Evolutionary conservation across 176 grass and related monocot genomes (phyloP), one percentile per base, ranked within the genome.

Genomic region (Carex scoparia): DNA sequence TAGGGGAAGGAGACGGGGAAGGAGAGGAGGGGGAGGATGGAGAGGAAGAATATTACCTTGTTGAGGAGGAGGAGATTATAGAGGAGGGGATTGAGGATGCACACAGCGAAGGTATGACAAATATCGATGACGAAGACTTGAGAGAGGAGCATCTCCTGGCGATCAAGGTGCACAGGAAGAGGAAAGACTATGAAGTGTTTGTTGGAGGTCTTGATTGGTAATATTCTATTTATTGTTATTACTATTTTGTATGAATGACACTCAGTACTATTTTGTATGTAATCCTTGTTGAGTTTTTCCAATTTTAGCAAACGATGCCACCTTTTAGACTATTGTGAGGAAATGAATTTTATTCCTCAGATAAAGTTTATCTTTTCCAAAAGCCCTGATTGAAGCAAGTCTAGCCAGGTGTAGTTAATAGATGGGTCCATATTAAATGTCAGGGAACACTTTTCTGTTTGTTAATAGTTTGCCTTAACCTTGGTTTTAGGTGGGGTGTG

Each of bases 21-120:
- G 94, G 90, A 88, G 90, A 88, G 90, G 95, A 83, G 61, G 79
- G 89, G 51, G 91, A 91, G 66, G 92, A 94, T 35, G 91, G 86
- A 16, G 94, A 97, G 77, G 91, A 88, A 66, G 69, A 77, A 66
- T 74, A 88, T 54, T 83, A 91, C 58, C 85, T 92, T 65, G 94
- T 93, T 58, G 94, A 90, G 56, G 94, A 91, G 79, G 94, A 93
- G 56, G 94, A 92, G 81, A 92, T 94, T 81, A 46, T 84, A 79
- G 92, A 97, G 58, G 86, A 93, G 72, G 94, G 75, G 6, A 84
- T 82, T 68, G 90, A 94, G 83, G 92, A 98, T 35, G 88, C 85
- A 11, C 87, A 93, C 61, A 89, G 87, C 2, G 94, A 88, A 57
- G 89, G 86, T 56, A 88, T 64, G 32, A 32, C 46, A 38, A 83